phyloP scores from a whole-genome alignment of 306 rosid species.

The Datisca glomerata region DNA sequence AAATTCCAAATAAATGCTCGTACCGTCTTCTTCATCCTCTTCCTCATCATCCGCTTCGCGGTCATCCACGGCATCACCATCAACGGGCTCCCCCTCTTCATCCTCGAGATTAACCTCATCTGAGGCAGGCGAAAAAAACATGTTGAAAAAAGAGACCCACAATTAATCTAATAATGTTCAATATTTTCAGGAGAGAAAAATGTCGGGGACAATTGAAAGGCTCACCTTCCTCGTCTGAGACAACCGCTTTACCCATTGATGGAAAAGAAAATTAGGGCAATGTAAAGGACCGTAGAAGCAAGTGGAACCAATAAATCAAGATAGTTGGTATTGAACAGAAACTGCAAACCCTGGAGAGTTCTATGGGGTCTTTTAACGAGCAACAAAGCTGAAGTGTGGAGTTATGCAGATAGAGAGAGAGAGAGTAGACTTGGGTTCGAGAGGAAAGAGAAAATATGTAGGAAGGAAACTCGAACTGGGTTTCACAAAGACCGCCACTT shows the following conservation, averaged over 20 bases:
- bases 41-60: conserved; percentile 44
- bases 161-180: background rate
- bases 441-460: no score
- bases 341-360: no score
- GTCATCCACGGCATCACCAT: conserved; percentile 37
- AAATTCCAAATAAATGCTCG: conserved; percentile 5
- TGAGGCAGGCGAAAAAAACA: conserved; percentile 15
- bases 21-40: conserved; percentile 86
- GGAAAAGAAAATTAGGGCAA: background rate
- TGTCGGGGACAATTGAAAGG: conserved; percentile 8
- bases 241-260: conserved; percentile 30
- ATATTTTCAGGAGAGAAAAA: background rate
- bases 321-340: no score
- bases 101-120: conserved; percentile 69
- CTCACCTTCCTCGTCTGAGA: conserved; percentile 59
- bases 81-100: conserved; percentile 54
- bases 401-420: no score
- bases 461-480: no score
- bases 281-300: background rate
- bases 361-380: no score
- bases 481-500: no score
- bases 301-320: no score
- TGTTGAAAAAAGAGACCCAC: conserved; percentile 8
- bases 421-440: no score
- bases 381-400: no score